These are phyloP conservation scores for Phellinidium pouzarii DNA, from an alignment of 1,284 basidiomycete species.

Conservation along the genomic window DNA sequence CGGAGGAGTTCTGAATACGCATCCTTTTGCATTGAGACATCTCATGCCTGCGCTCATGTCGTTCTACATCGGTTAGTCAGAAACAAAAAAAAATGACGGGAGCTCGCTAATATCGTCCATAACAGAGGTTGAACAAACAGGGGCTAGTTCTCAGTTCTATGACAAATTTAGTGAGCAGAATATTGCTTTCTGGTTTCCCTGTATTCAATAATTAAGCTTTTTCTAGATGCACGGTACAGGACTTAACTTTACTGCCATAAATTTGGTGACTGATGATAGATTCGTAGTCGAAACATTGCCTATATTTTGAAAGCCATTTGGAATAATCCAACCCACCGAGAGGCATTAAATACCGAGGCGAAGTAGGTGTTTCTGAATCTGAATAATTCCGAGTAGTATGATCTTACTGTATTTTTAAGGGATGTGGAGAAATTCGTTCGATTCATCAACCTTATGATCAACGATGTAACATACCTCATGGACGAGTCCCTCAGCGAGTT, in stretches of 20 bases:
- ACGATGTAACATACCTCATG: slow-evolving; percentile 97
- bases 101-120: slow-evolving; percentile 4
- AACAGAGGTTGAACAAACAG: slow-evolving; percentile 93
- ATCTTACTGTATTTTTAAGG: slow-evolving; percentile 34
- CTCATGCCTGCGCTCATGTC: slow-evolving; percentile 90
- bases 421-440: slow-evolving; percentile 88
- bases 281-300: slow-evolving; percentile 70
- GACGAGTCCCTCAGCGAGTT: slow-evolving; percentile 93
- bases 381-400: neutral
- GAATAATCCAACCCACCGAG: slow-evolving; percentile 82
- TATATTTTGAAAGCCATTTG: slow-evolving; percentile 83
- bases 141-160: slow-evolving; percentile 97
- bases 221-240: slow-evolving; percentile 48
- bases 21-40: slow-evolving; percentile 80
- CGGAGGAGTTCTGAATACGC: slow-evolving; percentile 76
- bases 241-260: slow-evolving; percentile 11
- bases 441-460: slow-evolving; percentile 97
- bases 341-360: slow-evolving; percentile 75
- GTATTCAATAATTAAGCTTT: neutral
- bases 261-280: slow-evolving; percentile 18
- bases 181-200: slow-evolving; percentile 19
- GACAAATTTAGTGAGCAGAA: slow-evolving; percentile 84
- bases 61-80: slow-evolving; percentile 87
- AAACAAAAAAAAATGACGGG: neutral
- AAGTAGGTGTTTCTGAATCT: slow-evolving; percentile 40